Percentiles rank a stretch among this genome's conserved stretches.
These are phyloP conservation scores for Schizothecium vesticola DNA, from an alignment of 495 filamentous ascomycete species.

Conservation along the genomic window DNA sequence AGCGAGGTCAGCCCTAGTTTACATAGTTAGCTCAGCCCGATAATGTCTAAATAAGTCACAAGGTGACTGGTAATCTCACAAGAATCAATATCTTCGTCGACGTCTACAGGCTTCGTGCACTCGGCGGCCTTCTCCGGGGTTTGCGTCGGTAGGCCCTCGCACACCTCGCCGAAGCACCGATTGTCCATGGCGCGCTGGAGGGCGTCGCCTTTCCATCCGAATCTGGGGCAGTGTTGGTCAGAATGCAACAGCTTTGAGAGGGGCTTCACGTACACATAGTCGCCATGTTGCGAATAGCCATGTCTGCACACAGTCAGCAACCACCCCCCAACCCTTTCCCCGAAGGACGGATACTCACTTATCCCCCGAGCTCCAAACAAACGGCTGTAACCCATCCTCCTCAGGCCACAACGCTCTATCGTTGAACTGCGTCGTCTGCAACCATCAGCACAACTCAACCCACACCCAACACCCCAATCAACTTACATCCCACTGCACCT, in stretches of 20 bases:
- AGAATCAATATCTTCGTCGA: slow-evolving; percentile 7
- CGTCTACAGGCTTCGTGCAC: not conserved
- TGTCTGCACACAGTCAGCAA: not conserved
- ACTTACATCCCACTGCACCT: slow-evolving; percentile 22
- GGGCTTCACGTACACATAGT: slow-evolving; percentile 11
- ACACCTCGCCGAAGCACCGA: slow-evolving; percentile 14
- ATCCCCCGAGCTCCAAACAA: slow-evolving; percentile 41
- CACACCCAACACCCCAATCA: not conserved
- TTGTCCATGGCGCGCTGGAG: slow-evolving; percentile 17
- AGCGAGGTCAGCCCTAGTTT: not conserved
- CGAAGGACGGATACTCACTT: slow-evolving; percentile 16
- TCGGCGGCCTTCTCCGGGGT: slow-evolving; percentile 12
- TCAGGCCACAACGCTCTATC: slow-evolving; percentile 28
- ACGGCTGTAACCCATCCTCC: slow-evolving; percentile 26
- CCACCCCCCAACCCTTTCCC: not conserved
- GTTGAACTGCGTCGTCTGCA: slow-evolving; percentile 34
- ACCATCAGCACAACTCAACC: not conserved
- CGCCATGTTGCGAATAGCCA: slow-evolving; percentile 17
- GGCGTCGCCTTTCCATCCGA: slow-evolving; percentile 15
- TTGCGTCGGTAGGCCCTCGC: slow-evolving; percentile 11
- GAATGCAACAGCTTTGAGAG: not conserved
- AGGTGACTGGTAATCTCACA: too few species aligned
- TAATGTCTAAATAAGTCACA: not conserved
- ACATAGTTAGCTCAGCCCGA: not conserved
- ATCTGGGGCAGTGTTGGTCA: not conserved